Evolutionary conservation across 306 rosid genomes (phyloP), one percentile per base, ranked within the genome.

Genomic region (Rosa multiflora): DNA sequence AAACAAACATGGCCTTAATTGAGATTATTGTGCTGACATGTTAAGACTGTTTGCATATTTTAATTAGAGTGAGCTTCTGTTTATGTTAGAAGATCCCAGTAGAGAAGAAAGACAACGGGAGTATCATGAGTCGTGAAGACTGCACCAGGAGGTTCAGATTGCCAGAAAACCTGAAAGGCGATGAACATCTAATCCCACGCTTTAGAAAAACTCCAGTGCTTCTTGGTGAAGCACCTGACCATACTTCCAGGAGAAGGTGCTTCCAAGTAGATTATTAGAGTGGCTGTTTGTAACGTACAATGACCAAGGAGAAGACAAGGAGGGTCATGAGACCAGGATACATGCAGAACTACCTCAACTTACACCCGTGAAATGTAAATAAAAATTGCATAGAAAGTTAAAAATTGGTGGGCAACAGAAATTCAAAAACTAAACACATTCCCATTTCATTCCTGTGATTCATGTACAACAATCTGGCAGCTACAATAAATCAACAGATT

Each of bases 381-480:
- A 32, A 13, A 63, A 18, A 3, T 39, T 18, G 48, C 6, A 37
- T 66, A 26, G 8, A 2, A 51, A 61, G 17, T 26, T 21, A 29
- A 62, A 14, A 62, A 11, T 10, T 29, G 10, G 9, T 3, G 12
- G 68, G 17, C 3, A 11, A 51, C 37, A 61, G 20, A 35, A 44
- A 47, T 20, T 15, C 63, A 71, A 43, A 55, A 29, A 52, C 15
- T 4, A 53, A 26, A 47, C 12, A 53, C 40, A 67, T 77, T 72
- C 69, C 23, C 74, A 82, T 77, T 82, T 44, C 70, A 76, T 70
- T 39, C 72, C 55, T 62, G 49, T 29, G 53, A 23, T 58, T 66
- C 11, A 76, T 64, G 75, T 72, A 82, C 75, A 82, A 64, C 12
- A 39, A 58, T 64, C 21, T 29, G 76, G 70, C 67, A 32, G 70